These are phyloP conservation scores for Zygosaccharomyces sapae DNA, from an alignment of 1,139 yeast genomes.

Conservation along the genomic window DNA sequence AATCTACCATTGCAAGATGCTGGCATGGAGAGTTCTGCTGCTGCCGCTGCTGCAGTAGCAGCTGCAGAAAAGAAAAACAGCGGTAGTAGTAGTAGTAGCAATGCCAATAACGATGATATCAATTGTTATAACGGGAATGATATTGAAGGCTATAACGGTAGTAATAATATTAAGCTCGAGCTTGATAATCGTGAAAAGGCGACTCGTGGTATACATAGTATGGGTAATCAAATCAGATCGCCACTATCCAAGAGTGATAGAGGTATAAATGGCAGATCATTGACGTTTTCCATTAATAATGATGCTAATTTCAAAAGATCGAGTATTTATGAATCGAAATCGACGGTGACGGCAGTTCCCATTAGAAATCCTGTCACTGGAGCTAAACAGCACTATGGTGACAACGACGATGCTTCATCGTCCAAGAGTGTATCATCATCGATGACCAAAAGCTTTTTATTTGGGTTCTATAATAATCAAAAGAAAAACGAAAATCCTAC, in stretches of 20 bases:
- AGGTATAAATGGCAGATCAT: constrained; percentile 11
- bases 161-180: neutral
- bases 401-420: constrained; percentile 29
- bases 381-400: constrained; percentile 13
- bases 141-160: neutral
- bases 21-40: constrained; percentile 1
- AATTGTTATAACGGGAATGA: neutral
- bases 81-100: neutral
- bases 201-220: neutral
- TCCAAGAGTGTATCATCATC: constrained; percentile 38
- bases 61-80: neutral
- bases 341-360: constrained; percentile 35
- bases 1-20: constrained; percentile 2
- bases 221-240: neutral
- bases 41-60: neutral
- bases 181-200: neutral
- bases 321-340: constrained; percentile 35
- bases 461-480: constrained; percentile 45
- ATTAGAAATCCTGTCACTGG: constrained; percentile 24
- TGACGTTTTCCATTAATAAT: constrained; percentile 27
- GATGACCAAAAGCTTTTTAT: constrained; percentile 41
- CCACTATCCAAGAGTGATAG: constrained; percentile 2
- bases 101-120: neutral
- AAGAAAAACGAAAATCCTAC: constrained; percentile 37
- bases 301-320: constrained; percentile 31